A percentile compares a stretch with the other conserved stretches of the same genome.
Conservation (phyloP, 2,329 filamentous ascomycete genomes). For the Catunica adiposa region DNA sequence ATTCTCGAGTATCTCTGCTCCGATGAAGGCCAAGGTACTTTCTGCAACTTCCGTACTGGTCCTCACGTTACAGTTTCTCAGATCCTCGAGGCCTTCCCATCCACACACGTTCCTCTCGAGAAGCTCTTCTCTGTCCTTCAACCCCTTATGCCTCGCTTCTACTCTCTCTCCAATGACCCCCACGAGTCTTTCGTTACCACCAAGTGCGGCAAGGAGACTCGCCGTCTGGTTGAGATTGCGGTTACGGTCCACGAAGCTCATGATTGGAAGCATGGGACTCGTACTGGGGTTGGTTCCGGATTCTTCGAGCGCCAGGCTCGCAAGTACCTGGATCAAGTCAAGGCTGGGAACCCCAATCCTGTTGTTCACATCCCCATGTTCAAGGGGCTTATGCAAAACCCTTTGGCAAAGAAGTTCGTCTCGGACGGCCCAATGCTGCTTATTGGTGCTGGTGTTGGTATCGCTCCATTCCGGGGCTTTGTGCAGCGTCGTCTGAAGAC, state of each 20-base stretch:
- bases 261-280: conserved; percentile 56
- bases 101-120: conserved; percentile 72
- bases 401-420: conserved; percentile 77
- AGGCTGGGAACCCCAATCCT: conserved; percentile 38
- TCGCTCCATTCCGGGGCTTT: conserved; percentile 94
- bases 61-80: conserved; percentile 74
- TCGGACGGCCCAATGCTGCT: conserved; percentile 94
- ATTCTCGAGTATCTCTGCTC: conserved; percentile 74
- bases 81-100: conserved; percentile 81
- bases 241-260: conserved; percentile 81
- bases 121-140: conserved; percentile 64
- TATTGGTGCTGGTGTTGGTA: conserved; percentile 89
- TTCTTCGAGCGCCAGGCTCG: conserved; percentile 79
- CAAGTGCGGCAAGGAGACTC: conserved; percentile 41
- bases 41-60: conserved; percentile 86
- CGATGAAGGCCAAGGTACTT: conserved; percentile 75
- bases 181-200: conserved; percentile 51
- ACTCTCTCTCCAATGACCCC: conserved; percentile 92
- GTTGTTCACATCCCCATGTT: conserved; percentile 71
- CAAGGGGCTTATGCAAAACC: conserved; percentile 94
- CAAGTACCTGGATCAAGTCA: conserved; percentile 51
- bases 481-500: conserved; percentile 87
- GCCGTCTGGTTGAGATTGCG: conserved; percentile 84
- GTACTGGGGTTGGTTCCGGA: conserved; percentile 79
- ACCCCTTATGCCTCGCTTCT: conserved; percentile 93